These are phyloP conservation scores for Vickermania ingenoplastis DNA, from an alignment of 208 protist species.

Conservation along the genomic window DNA sequence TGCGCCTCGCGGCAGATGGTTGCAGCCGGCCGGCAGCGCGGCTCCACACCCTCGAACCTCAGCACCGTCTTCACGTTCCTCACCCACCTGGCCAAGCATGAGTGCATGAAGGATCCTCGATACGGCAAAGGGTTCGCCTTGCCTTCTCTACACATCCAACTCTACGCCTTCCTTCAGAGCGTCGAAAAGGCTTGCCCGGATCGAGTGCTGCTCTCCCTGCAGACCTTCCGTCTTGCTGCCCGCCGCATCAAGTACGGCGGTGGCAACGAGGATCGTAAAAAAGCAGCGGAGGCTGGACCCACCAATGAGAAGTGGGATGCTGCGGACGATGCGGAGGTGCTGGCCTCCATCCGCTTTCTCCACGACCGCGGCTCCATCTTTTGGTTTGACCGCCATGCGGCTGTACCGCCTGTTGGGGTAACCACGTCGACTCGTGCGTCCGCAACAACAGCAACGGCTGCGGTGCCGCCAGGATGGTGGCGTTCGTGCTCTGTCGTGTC, in stretches of 20 bases:
- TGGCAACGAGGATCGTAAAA: too few relatives aligned
- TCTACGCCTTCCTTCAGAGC: constrained; percentile 45
- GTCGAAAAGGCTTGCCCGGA: constrained; percentile 40
- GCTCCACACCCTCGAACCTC: constrained; percentile 56
- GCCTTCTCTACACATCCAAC: constrained; percentile 61
- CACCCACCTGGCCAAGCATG: constrained; percentile 38
- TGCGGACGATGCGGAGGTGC: not conserved
- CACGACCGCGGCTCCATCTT: not conserved
- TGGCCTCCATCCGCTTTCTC: not conserved
- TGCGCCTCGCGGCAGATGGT: constrained; percentile 77
- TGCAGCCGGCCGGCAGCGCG: constrained; percentile 42
- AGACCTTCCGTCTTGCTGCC: constrained; percentile 34
- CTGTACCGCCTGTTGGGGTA: too few relatives aligned
- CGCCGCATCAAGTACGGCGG: not conserved
- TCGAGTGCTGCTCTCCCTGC: constrained; percentile 72
- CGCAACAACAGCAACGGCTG: not conserved
- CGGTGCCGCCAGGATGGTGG: too few relatives aligned
- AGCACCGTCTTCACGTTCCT: constrained; percentile 59
- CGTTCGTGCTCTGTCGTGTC: constrained; percentile 52
- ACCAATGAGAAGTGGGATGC: not conserved
- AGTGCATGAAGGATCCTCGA: constrained; percentile 60
- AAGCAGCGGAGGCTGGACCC: not conserved
- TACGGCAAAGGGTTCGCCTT: constrained; percentile 26
- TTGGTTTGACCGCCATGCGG: not conserved
- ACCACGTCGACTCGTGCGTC: not conserved